Percentiles rank a stretch among this genome's conserved stretches.
These are phyloP conservation scores for Didymella keratinophila DNA, from an alignment of 2,329 filamentous ascomycete species.

Conservation along the genomic window DNA sequence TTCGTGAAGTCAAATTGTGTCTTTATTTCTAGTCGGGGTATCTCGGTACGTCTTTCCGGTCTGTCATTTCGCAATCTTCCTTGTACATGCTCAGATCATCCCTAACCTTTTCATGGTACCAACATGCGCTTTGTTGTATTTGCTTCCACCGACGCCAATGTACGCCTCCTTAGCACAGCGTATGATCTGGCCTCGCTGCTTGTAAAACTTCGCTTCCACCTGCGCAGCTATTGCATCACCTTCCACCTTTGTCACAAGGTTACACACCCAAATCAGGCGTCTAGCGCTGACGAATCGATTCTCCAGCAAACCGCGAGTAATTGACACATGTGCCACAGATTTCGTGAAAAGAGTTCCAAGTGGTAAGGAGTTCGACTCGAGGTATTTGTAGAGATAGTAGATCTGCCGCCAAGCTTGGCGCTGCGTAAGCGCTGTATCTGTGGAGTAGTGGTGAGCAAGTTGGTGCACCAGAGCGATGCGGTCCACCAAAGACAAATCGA, in stretches of 20 bases:
- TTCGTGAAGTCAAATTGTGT: too few species aligned
- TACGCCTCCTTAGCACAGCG: slow-evolving; percentile 30
- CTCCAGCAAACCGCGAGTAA: slow-evolving; percentile 39
- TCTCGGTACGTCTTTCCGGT: slow-evolving; percentile 11
- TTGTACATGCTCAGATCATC: slow-evolving; percentile 27
- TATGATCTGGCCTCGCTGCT: slow-evolving; percentile 43
- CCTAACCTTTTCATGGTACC: slow-evolving; percentile 42
- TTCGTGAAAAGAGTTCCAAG: slow-evolving; percentile 43
- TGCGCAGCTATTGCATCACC: slow-evolving; percentile 38
- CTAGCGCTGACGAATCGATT: slow-evolving; percentile 40
- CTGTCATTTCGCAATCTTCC: background rate
- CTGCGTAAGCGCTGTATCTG: slow-evolving; percentile 32
- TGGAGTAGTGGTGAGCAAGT: slow-evolving; percentile 44
- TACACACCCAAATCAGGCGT: slow-evolving; percentile 42
- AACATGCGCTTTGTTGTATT: slow-evolving; percentile 34
- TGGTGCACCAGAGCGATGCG: slow-evolving; percentile 41
- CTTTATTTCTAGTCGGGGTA: slow-evolving; percentile 9
- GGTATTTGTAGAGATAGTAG: slow-evolving; percentile 40
- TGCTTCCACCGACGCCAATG: slow-evolving; percentile 28
- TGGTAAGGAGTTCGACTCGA: slow-evolving; percentile 28
- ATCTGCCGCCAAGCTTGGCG: slow-evolving; percentile 37
- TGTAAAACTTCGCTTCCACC: slow-evolving; percentile 39
- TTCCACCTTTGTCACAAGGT: slow-evolving; percentile 39
- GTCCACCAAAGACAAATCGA: slow-evolving; percentile 24
- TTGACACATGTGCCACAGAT: slow-evolving; percentile 35